phyloP scores from a whole-genome alignment of 495 filamentous ascomycete species.

The Geoglossum glabrum region DNA sequence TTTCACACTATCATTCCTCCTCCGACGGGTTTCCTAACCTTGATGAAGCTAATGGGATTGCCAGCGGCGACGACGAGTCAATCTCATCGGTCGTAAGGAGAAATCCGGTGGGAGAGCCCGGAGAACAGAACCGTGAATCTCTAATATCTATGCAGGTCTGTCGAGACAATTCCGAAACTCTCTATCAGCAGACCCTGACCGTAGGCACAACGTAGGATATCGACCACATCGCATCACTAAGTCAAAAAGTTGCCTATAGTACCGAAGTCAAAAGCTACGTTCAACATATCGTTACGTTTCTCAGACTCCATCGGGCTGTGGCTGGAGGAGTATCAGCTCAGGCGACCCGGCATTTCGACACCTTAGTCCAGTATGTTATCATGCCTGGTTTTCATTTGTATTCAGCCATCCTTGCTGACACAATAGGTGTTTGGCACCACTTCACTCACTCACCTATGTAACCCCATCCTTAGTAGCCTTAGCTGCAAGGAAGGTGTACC shows the following conservation, averaged over 20 bases:
- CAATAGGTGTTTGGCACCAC: slow-evolving; percentile 43
- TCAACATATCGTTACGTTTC: slow-evolving; percentile 65
- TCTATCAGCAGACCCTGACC: not conserved
- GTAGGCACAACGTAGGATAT: slow-evolving; percentile 20
- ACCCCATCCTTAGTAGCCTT: slow-evolving; percentile 70
- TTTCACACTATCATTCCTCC: slow-evolving; percentile 67
- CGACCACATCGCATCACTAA: slow-evolving; percentile 19
- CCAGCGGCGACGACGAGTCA: slow-evolving; percentile 26
- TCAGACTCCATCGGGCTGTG: slow-evolving; percentile 71
- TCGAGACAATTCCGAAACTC: not conserved
- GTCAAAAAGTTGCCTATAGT: slow-evolving; percentile 23
- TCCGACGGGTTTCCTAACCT: slow-evolving; percentile 52
- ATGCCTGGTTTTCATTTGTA: not conserved
- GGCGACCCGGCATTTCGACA: slow-evolving; percentile 57
- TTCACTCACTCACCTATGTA: slow-evolving; percentile 64
- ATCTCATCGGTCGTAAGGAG: slow-evolving; percentile 27
- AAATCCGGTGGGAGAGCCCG: slow-evolving; percentile 1
- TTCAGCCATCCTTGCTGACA: not conserved
- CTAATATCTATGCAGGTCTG: not conserved
- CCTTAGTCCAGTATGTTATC: slow-evolving; percentile 35
- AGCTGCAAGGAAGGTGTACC: slow-evolving; percentile 75
- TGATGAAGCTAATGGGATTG: slow-evolving; percentile 27
- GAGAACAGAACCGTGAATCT: not conserved
- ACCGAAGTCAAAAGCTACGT: slow-evolving; percentile 62
- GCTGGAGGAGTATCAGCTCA: slow-evolving; percentile 52